Base-by-base conservation (phyloP, 108 stramenopile genomes). In the Fistulifera solaris region DNA sequence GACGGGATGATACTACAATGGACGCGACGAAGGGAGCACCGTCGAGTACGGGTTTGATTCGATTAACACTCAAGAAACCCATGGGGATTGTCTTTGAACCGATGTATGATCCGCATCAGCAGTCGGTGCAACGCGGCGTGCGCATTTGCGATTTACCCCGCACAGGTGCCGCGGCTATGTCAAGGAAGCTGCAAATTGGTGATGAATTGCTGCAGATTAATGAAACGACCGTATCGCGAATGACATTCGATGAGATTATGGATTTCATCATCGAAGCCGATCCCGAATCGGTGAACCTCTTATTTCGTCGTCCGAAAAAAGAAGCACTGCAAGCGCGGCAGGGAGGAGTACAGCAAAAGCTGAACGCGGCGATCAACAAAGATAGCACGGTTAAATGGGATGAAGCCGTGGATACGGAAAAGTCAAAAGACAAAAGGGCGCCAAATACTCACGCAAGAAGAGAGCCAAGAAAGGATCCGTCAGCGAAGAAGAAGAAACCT, bases 61-160 rank as follows among this genome's bases (percentile, higher is more conserved):
- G 88, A 39, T 56, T 90, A 0, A 70, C 82, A 12, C 68, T 90
- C 0, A 71, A 80, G 35, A 90, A 90, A 65, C 88, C 88, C 54
- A 90, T 90, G 88, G 88, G 88, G 14, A 90, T 90, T 39, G 88
- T 90, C 15, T 90, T 90, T 53, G 88, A 90, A 56, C 88, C 88
- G 40, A 90, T 86, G 78, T 68, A 83, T 50, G 85, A 86, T 54
- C 88, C 88, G 39, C 76, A 84, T 49, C 66, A 82, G 16, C 64
- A 67, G 7, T 69, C 70, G 0, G 52, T 65, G 3, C 76, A 77
- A 45, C 64, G 80, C 10, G 88, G 88, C 1, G 88, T 90, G 2
- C 82, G 88, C 4, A 84, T 90, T 50, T 90, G 88, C 46, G 88
- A 90, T 58, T 47, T 90, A 39, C 88, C 88, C 17, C 71, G 88